A percentile compares a stretch with the other conserved stretches of the same genome.
Conservation (phyloP, 228 moss, liverwort and hornwort species). For the Sphagnum fallax region DNA sequence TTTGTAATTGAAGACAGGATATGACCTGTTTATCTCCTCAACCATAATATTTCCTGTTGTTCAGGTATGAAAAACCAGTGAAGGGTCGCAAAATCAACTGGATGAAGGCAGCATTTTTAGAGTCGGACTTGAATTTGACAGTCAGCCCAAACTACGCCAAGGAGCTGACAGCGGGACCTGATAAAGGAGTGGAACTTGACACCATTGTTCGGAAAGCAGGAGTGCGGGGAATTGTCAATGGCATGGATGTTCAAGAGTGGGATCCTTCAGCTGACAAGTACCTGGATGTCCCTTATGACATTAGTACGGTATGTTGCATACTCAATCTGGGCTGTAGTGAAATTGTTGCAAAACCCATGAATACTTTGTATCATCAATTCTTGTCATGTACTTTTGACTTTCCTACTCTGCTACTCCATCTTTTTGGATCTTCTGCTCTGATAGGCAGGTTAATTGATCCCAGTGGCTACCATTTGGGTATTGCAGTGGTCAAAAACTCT, state of each 20-base stretch:
- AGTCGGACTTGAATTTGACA: constrained; percentile 65
- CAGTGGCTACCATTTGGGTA: no score
- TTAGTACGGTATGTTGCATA: constrained; percentile 40
- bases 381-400: no score
- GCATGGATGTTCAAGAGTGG: constrained; percentile 95
- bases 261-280: constrained; percentile 78
- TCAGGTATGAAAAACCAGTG: constrained; percentile 69
- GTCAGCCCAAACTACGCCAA: constrained; percentile 83
- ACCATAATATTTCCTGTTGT: not conserved
- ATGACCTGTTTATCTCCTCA: no score
- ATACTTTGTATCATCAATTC: no score
- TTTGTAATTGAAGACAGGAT: no score
- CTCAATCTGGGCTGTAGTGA: no score
- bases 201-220: constrained; percentile 16
- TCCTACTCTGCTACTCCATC: no score
- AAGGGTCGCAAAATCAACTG: constrained; percentile 86
- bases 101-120: constrained; percentile 83
- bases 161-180: constrained; percentile 51
- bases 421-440: no score
- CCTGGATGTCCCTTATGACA: constrained; percentile 65
- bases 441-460: no score
- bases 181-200: constrained; percentile 77
- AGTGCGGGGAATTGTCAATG: constrained; percentile 68
- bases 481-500: no score
- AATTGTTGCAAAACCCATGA: no score